Evolutionary conservation across 495 filamentous ascomycete genomes (phyloP).

Genomic region (Penicillium subrubescens): DNA sequence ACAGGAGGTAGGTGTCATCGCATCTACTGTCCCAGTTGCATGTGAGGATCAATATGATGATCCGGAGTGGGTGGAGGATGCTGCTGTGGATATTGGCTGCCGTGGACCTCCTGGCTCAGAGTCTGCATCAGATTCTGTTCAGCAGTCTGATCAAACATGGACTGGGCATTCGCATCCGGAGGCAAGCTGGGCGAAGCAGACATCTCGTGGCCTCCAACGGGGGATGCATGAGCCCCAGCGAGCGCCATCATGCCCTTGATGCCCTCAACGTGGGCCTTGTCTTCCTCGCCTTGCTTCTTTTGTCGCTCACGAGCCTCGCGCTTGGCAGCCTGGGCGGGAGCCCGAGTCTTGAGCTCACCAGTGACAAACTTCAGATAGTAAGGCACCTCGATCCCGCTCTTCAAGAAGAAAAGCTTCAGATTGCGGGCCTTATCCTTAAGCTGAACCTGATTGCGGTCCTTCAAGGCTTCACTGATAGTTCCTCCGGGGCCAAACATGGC

Average conservation of each 20-base stretch:
- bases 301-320: slow-evolving; percentile 76
- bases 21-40: slow-evolving; percentile 42
- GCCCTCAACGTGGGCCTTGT: slow-evolving; percentile 70
- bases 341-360: slow-evolving; percentile 91
- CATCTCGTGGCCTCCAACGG: slow-evolving; percentile 45
- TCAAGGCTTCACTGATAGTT: slow-evolving; percentile 79
- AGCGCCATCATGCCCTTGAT: slow-evolving; percentile 70
- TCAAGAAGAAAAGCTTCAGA: slow-evolving; percentile 92
- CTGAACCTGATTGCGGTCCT: slow-evolving; percentile 93
- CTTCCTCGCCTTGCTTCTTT: slow-evolving; percentile 66
- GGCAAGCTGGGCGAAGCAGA: slow-evolving; percentile 48
- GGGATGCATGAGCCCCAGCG: slow-evolving; percentile 48
- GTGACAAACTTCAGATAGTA: slow-evolving; percentile 90
- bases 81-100: slow-evolving; percentile 43
- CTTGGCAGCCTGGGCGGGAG: slow-evolving; percentile 76
- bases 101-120: slow-evolving; percentile 51
- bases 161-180: slow-evolving; percentile 38
- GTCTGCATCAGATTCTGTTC: slow-evolving; percentile 55
- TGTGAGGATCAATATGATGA: slow-evolving; percentile 40
- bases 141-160: slow-evolving; percentile 46
- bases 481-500: slow-evolving; percentile 84
- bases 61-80: slow-evolving; percentile 35
- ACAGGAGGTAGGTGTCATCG: not conserved
- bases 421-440: slow-evolving; percentile 96
- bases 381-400: slow-evolving; percentile 90